phyloP scores from a whole-genome alignment of 768 basidiomycete genomes.

The Pisolithus orientalis region DNA sequence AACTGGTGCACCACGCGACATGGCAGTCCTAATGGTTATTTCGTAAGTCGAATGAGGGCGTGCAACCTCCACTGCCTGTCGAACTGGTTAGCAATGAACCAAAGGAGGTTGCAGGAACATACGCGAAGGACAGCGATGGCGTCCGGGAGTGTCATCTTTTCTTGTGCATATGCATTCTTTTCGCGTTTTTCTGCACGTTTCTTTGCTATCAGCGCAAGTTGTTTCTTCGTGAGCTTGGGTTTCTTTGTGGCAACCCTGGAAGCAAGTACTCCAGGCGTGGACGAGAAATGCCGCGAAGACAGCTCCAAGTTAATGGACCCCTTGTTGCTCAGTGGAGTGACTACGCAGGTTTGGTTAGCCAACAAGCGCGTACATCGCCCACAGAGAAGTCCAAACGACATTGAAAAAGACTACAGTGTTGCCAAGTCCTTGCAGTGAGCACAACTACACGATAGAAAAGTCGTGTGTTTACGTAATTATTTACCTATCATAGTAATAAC shows the following conservation, averaged over 20 bases:
- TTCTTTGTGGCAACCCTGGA: conserved; percentile 48
- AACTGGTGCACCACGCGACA: conserved; percentile 72
- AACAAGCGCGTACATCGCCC: conserved; percentile 18
- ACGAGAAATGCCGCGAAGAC: conserved; percentile 40
- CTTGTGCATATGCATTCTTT: conserved; percentile 52
- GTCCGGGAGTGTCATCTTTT: conserved; percentile 59
- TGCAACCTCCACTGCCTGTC: conserved; percentile 78
- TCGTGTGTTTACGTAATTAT: no score
- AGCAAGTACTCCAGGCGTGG: conserved; percentile 39
- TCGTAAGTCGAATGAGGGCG: conserved; percentile 74
- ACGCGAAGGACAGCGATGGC: conserved; percentile 71
- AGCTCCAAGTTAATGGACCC: not conserved
- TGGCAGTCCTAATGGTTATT: conserved; percentile 71
- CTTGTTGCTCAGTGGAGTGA: not conserved
- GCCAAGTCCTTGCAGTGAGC: no score
- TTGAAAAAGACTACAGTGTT: conserved; percentile 1
- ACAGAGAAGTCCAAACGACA: conserved; percentile 18
- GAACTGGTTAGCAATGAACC: not conserved
- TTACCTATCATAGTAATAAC: no score
- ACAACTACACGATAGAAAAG: no score
- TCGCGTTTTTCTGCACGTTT: conserved; percentile 49
- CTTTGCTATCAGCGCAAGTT: conserved; percentile 57
- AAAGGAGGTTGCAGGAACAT: conserved; percentile 20
- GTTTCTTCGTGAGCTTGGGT: conserved; percentile 62
- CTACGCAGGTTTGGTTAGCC: conserved; percentile 1